Evolutionary conservation across 1,139 yeast species (phyloP).

Genomic region (Taphrina populina): DNA sequence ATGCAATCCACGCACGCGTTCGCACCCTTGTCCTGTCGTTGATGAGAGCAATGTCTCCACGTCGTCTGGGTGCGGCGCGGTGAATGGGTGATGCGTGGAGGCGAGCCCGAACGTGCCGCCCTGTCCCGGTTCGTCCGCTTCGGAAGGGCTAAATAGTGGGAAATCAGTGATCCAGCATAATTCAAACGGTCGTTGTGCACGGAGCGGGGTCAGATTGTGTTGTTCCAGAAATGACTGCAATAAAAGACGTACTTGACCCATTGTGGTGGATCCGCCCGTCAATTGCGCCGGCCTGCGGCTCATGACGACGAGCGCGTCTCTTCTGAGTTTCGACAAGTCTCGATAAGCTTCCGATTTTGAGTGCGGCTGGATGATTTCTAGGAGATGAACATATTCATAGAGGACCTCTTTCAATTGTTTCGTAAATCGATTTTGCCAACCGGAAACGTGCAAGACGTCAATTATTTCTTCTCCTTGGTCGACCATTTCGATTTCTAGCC

Average conservation of each 20-base stretch:
- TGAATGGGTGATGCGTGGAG: slow-evolving; percentile 95
- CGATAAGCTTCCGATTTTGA: neutral
- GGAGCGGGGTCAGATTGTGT: slow-evolving; percentile 45
- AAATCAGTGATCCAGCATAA: slow-evolving; percentile 78
- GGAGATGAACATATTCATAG: slow-evolving; percentile 6
- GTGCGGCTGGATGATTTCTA: neutral
- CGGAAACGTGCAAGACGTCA: no score
- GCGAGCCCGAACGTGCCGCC: slow-evolving; percentile 46
- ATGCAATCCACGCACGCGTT: slow-evolving; percentile 81
- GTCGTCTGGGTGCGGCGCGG: slow-evolving; percentile 60
- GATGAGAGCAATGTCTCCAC: neutral
- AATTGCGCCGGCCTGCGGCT: slow-evolving; percentile 64
- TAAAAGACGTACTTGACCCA: slow-evolving; percentile 80
- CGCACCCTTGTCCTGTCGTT: slow-evolving; percentile 49
- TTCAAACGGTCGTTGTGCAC: slow-evolving; percentile 20
- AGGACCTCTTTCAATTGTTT: slow-evolving; percentile 42
- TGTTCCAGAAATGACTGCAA: slow-evolving; percentile 53
- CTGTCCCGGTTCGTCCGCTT: slow-evolving; percentile 45
- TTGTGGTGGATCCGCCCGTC: slow-evolving; percentile 93
- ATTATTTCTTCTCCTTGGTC: neutral
- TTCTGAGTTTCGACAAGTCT: neutral
- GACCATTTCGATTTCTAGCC: slow-evolving; percentile 52
- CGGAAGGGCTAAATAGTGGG: slow-evolving; percentile 77
- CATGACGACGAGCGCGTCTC: neutral
- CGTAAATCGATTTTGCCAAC: neutral